These are phyloP conservation scores for Vigna mungo DNA, from an alignment of 306 rosid genomes.

Conservation along the genomic window DNA sequence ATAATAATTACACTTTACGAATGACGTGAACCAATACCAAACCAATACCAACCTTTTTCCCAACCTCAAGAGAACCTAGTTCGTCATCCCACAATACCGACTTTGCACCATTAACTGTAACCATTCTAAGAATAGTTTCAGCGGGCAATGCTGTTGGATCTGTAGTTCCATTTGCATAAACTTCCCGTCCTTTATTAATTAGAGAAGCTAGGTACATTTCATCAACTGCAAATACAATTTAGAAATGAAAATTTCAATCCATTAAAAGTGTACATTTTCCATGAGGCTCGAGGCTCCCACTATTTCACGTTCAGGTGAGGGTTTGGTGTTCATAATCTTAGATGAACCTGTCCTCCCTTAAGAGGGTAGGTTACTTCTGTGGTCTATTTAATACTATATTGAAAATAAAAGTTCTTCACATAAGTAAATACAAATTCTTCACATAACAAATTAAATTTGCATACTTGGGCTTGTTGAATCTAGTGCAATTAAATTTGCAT, in stretches of 20 bases:
- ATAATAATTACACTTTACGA: conserved; percentile 24
- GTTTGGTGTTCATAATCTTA: not conserved
- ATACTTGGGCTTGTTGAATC: conserved; percentile 7
- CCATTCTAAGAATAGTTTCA: conserved; percentile 77
- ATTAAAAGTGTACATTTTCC: not conserved
- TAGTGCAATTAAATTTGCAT: not conserved
- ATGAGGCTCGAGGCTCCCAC: conserved; percentile 25
- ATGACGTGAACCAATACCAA: conserved; percentile 40
- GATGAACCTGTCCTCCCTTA: not conserved
- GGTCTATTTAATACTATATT: conserved; percentile 28
- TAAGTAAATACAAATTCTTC: not conserved
- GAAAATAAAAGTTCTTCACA: conserved; percentile 24
- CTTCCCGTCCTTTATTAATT: conserved; percentile 88
- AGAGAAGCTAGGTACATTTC: conserved; percentile 92
- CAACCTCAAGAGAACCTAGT: conserved; percentile 87
- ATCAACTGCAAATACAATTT: conserved; percentile 70
- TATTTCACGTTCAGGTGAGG: not conserved
- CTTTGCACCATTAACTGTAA: conserved; percentile 78
- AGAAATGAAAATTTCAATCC: conserved; percentile 39
- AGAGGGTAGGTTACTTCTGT: conserved; percentile 13
- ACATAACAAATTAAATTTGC: conserved; percentile 33
- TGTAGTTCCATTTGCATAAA: conserved; percentile 61
- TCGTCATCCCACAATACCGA: conserved; percentile 85
- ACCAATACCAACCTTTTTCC: conserved; percentile 74
- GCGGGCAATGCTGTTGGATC: conserved; percentile 84